These are phyloP conservation scores for Coemansia pectinata DNA, from an alignment of 192 early-diverging fungal species.

Conservation along the genomic window DNA sequence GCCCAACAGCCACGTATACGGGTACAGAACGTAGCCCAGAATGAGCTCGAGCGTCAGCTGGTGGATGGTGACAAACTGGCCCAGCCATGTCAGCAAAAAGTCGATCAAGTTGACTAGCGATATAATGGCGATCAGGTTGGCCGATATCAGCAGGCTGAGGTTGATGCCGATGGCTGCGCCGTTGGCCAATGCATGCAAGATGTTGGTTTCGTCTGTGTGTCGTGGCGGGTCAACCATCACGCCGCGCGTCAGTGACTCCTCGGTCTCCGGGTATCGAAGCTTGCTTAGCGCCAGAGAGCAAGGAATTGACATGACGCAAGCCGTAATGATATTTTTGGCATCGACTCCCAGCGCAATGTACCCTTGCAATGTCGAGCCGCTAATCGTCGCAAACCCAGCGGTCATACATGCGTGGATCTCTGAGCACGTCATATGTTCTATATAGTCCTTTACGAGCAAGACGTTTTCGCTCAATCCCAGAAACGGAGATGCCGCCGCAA, in stretches of 20 bases:
- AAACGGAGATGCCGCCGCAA: conserved; percentile 84
- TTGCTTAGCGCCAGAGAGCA: conserved; percentile 82
- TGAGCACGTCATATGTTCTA: conserved; percentile 79
- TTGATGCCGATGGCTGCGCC: conserved; percentile 81
- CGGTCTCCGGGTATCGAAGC: conserved; percentile 81
- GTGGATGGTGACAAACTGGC: conserved; percentile 62
- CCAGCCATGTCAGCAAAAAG: conserved; percentile 70
- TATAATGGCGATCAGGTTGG: conserved; percentile 74
- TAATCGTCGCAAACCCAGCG: conserved; percentile 89
- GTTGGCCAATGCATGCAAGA: conserved; percentile 80
- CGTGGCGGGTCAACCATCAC: conserved; percentile 60
- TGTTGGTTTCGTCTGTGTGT: conserved; percentile 65
- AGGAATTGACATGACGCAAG: conserved; percentile 91
- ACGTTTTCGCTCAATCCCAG: conserved; percentile 82
- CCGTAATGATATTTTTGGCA: conserved; percentile 69
- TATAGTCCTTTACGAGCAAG: conserved; percentile 77
- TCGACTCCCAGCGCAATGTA: conserved; percentile 73
- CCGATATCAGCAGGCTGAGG: conserved; percentile 72
- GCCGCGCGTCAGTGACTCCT: conserved; percentile 77
- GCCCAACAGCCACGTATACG: conserved; percentile 71
- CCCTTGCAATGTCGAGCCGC: conserved; percentile 76
- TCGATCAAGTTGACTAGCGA: conserved; percentile 70
- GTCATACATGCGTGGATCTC: conserved; percentile 88
- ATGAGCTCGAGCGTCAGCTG: conserved; percentile 67
- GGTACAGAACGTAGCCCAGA: conserved; percentile 78